Percentiles rank a stretch among this genome's conserved stretches.
Evolutionary conservation across 2,329 filamentous ascomycete species (phyloP).

Genomic region (Dichotomopilus funicola): DNA sequence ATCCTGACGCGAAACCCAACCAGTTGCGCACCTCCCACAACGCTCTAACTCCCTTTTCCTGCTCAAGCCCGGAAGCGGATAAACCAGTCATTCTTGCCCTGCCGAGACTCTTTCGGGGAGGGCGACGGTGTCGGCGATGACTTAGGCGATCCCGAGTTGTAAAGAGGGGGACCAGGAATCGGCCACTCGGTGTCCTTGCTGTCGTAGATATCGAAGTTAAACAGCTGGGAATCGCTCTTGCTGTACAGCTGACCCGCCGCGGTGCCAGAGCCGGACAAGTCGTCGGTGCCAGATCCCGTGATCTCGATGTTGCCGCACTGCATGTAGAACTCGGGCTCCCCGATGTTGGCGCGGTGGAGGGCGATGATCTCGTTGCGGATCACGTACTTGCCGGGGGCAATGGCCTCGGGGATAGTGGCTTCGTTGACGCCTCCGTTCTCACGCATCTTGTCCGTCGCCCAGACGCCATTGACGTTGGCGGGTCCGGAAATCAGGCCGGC

Average conservation of each 20-base stretch:
- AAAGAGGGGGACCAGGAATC: not conserved
- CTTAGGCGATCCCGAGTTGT: not conserved
- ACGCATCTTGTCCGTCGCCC: constrained; percentile 1
- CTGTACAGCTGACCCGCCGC: not conserved
- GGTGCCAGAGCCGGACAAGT: not conserved
- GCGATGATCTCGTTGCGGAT: constrained; percentile 6
- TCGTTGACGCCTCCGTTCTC: not conserved
- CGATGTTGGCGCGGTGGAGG: not conserved
- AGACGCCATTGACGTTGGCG: not conserved
- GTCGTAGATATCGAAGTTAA: not conserved
- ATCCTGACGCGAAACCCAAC: too few species aligned
- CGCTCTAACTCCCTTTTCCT: too few species aligned
- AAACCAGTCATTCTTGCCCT: too few species aligned
- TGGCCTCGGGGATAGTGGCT: constrained; percentile 1
- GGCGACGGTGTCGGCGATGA: too few species aligned
- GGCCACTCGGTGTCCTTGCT: not conserved
- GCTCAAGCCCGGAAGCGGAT: too few species aligned
- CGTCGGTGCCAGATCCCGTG: not conserved
- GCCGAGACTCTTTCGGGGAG: too few species aligned
- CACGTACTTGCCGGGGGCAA: constrained; percentile 4
- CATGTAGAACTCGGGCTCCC: not conserved
- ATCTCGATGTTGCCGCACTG: constrained; percentile 4
- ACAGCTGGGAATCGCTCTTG: not conserved
- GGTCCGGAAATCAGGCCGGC: not conserved
- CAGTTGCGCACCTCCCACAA: too few species aligned